Percentiles rank a stretch among this genome's conserved stretches.
phyloP scores from a whole-genome alignment of 805 yeast genomes.

The Kluyveromyces starmeri region DNA sequence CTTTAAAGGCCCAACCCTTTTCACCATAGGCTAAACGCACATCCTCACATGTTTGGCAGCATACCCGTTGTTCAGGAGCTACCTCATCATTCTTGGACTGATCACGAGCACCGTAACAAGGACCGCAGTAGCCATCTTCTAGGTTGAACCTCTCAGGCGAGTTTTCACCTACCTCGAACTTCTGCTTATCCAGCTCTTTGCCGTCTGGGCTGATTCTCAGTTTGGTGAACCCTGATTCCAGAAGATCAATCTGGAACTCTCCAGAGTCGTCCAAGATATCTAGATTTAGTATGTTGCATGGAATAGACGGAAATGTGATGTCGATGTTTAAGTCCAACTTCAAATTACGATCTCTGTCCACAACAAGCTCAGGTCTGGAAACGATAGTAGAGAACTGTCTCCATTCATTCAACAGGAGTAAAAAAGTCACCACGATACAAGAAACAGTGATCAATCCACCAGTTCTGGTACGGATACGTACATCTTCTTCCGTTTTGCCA shows the following conservation, averaged over 20 bases:
- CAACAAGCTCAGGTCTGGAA: slow-evolving; percentile 75
- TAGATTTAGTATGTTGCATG: slow-evolving; percentile 73
- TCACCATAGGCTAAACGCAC: slow-evolving; percentile 73
- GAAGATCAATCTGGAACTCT: slow-evolving; percentile 66
- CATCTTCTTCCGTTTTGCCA: slow-evolving; percentile 90
- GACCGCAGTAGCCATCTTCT: slow-evolving; percentile 57
- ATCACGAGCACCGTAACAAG: slow-evolving; percentile 79
- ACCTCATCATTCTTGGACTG: slow-evolving; percentile 40
- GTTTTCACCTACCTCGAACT: slow-evolving; percentile 34
- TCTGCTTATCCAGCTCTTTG: slow-evolving; percentile 33
- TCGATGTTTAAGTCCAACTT: slow-evolving; percentile 74
- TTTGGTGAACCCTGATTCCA: slow-evolving; percentile 62
- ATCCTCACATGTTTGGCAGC: slow-evolving; percentile 82
- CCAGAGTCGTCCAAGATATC: slow-evolving; percentile 90
- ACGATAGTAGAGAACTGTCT: slow-evolving; percentile 57
- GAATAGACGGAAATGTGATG: slow-evolving; percentile 72
- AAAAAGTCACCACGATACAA: slow-evolving; percentile 51
- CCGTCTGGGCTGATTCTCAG: slow-evolving; percentile 55
- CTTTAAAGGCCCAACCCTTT: slow-evolving; percentile 80
- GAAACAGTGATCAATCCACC: slow-evolving; percentile 84
- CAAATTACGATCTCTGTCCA: slow-evolving; percentile 71
- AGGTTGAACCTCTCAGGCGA: slow-evolving; percentile 28
- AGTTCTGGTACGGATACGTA: slow-evolving; percentile 73
- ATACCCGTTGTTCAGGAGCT: slow-evolving; percentile 36
- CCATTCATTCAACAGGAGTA: slow-evolving; percentile 70